Conservation (phyloP, 1,284 basidiomycete genomes). For the Tilletia caries region DNA sequence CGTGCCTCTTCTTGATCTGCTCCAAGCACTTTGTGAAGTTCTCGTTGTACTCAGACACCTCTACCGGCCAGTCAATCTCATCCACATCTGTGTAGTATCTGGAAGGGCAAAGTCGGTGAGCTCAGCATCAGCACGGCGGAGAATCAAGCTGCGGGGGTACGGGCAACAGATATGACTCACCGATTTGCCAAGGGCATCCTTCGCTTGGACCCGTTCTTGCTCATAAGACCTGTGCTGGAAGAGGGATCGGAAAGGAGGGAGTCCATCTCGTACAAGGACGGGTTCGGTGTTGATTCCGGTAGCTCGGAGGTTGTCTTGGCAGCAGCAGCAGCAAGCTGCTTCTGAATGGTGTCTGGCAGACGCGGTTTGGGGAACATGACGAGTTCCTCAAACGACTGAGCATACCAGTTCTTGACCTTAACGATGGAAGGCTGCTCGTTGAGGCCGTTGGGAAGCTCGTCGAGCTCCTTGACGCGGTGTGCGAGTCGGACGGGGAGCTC, state of each 20-base stretch:
- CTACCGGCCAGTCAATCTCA: constrained; percentile 75
- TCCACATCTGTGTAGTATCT: constrained; percentile 80
- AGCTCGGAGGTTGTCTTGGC: constrained; percentile 35
- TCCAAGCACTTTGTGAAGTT: constrained; percentile 83
- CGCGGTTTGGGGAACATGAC: constrained; percentile 47
- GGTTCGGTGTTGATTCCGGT: constrained; percentile 45
- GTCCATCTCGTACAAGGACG: constrained; percentile 37
- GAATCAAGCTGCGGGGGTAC: neutral
- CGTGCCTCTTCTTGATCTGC: constrained; percentile 88
- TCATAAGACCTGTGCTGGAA: constrained; percentile 11
- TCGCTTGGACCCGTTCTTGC: constrained; percentile 18
- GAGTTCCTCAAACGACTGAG: constrained; percentile 80
- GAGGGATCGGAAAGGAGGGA: neutral
- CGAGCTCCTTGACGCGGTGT: constrained; percentile 93
- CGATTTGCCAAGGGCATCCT: constrained; percentile 11
- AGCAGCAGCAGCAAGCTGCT: constrained; percentile 30
- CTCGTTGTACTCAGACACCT: constrained; percentile 89
- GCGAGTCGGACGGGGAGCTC: constrained; percentile 90
- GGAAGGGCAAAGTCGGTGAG: neutral
- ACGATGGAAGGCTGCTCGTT: constrained; percentile 88
- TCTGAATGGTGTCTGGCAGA: constrained; percentile 46
- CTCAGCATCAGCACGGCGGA: neutral
- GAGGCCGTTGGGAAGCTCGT: constrained; percentile 86
- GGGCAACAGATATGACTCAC: neutral
- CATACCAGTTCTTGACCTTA: constrained; percentile 98